Conservation (phyloP, 805 yeast genomes). For the Yarrowia sp. region DNA sequence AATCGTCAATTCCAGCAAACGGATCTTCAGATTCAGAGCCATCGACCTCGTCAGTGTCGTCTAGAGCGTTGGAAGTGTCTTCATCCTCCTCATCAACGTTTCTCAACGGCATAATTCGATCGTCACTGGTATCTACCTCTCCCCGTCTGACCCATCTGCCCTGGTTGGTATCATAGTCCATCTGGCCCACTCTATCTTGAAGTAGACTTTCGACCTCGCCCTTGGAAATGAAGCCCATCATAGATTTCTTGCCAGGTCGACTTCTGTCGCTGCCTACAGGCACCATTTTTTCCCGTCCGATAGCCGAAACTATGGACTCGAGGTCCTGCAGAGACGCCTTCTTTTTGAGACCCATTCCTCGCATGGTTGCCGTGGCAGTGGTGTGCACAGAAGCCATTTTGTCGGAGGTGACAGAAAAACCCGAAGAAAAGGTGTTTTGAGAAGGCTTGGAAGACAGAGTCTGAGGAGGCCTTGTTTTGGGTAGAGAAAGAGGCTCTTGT, state of each 20-base stretch:
- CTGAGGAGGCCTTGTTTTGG: neutral
- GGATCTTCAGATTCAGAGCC: neutral
- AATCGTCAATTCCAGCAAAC: neutral
- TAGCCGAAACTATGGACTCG: neutral
- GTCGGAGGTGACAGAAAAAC: neutral
- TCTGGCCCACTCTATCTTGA: constrained; percentile 6
- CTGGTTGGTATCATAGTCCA: neutral
- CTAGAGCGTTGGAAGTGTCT: neutral
- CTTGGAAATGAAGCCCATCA: constrained; percentile 17
- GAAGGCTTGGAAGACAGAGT: neutral
- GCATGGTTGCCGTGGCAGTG: neutral
- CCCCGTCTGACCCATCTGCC: neutral
- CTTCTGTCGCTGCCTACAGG: neutral
- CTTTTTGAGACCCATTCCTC: neutral
- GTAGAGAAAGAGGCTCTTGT: neutral
- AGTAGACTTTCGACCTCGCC: constrained; percentile 2
- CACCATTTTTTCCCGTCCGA: constrained; percentile 2
- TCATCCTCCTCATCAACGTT: neutral
- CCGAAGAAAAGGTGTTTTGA: neutral
- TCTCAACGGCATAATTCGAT: constrained; percentile 5
- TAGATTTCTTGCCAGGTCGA: neutral
- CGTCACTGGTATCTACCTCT: neutral
- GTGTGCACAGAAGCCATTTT: neutral
- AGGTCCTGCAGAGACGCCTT: constrained; percentile 1
- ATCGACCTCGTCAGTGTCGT: neutral